A percentile compares a stretch with the other conserved stretches of the same genome.
Evolutionary conservation across 2,329 filamentous ascomycete genomes (phyloP).

Genomic region (Erysiphe neolycopersici): DNA sequence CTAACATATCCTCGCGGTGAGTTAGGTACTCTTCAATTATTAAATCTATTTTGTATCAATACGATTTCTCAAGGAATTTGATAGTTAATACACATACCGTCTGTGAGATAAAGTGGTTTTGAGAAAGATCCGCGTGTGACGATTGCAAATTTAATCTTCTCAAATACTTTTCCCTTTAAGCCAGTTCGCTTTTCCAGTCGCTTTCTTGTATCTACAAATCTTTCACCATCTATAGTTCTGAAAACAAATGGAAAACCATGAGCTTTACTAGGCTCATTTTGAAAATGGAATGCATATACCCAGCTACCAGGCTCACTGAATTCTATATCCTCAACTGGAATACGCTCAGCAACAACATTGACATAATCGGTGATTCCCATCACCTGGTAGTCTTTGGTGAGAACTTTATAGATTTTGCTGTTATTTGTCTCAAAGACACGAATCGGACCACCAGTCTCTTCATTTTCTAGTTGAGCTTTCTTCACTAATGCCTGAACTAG

Average conservation of each 20-base stretch:
- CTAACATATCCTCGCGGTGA: slow-evolving; percentile 33
- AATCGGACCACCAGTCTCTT: slow-evolving; percentile 39
- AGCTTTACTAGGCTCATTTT: slow-evolving; percentile 58
- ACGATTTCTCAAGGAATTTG: not conserved
- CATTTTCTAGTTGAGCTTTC: slow-evolving; percentile 55
- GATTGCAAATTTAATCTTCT: slow-evolving; percentile 91
- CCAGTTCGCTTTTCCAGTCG: slow-evolving; percentile 79
- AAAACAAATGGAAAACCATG: slow-evolving; percentile 88
- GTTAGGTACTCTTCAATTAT: slow-evolving; percentile 22
- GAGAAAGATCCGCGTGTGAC: slow-evolving; percentile 45
- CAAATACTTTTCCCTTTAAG: slow-evolving; percentile 91
- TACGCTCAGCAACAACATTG: slow-evolving; percentile 51
- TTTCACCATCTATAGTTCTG: slow-evolving; percentile 55
- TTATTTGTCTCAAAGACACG: slow-evolving; percentile 62
- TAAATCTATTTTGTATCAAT: slow-evolving; percentile 4
- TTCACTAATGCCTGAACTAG: slow-evolving; percentile 50
- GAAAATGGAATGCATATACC: slow-evolving; percentile 74
- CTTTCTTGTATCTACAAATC: slow-evolving; percentile 78
- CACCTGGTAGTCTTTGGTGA: slow-evolving; percentile 44
- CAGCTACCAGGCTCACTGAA: slow-evolving; percentile 24
- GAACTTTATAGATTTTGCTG: slow-evolving; percentile 61
- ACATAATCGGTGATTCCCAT: slow-evolving; percentile 67
- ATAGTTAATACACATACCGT: slow-evolving; percentile 33
- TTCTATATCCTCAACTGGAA: slow-evolving; percentile 33
- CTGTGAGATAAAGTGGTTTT: slow-evolving; percentile 58